phyloP scores from a whole-genome alignment of 1,139 yeast species.

The Pichia sp. region DNA sequence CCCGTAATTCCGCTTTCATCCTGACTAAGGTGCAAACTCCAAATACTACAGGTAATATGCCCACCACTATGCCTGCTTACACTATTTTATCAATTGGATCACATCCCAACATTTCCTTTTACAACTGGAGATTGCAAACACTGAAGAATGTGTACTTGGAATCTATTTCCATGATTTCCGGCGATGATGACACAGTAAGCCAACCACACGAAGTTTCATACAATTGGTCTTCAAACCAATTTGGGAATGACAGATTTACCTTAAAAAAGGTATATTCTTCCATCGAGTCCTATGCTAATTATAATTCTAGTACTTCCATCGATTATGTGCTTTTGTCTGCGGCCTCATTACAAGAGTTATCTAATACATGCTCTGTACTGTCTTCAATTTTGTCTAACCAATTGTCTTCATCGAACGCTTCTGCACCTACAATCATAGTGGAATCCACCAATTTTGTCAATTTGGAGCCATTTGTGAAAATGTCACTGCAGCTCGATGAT shows the following conservation, averaged over 20 bases:
- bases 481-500: slow-evolving; percentile 28
- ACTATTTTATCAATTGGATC: slow-evolving; percentile 29
- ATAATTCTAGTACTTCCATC: neutral
- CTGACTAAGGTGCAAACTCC: no score
- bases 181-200: slow-evolving; percentile 1
- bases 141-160: slow-evolving; percentile 33
- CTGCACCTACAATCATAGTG: slow-evolving; percentile 41
- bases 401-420: slow-evolving; percentile 12
- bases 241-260: slow-evolving; percentile 24
- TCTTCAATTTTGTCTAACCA: slow-evolving; percentile 27
- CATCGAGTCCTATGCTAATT: slow-evolving; percentile 4
- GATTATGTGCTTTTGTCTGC: slow-evolving; percentile 35
- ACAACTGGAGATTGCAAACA: slow-evolving; percentile 40
- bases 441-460: slow-evolving; percentile 69
- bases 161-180: slow-evolving; percentile 22
- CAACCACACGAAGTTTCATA: slow-evolving; percentile 14
- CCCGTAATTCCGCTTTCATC: no score
- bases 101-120: slow-evolving; percentile 42
- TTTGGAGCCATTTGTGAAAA: slow-evolving; percentile 55
- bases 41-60: no score
- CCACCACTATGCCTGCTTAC: neutral
- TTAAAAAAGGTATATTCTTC: slow-evolving; percentile 12
- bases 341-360: slow-evolving; percentile 38
- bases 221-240: slow-evolving; percentile 22
- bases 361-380: slow-evolving; percentile 30